Conservation (phyloP, 345 rosid species). For the Populus ilicifolia region DNA sequence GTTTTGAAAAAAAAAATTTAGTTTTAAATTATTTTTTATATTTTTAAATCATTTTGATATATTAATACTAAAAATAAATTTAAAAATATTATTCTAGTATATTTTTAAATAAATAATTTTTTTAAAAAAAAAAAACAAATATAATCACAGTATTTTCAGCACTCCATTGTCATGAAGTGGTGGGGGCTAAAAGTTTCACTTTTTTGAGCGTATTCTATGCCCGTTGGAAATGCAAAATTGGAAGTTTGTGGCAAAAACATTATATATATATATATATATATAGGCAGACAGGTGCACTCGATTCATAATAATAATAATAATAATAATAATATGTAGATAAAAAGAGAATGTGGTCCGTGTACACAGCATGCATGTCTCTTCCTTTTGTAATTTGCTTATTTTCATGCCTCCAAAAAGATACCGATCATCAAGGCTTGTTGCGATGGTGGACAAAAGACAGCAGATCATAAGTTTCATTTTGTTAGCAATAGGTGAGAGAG, state of each 20-base stretch:
- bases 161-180: background rate
- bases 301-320: too few relatives aligned
- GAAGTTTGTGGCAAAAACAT: background rate
- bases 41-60: too few relatives aligned
- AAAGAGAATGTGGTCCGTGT: background rate
- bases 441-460: background rate
- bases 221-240: background rate
- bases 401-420: background rate
- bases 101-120: too few relatives aligned
- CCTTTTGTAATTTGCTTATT: background rate
- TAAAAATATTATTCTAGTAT: too few relatives aligned
- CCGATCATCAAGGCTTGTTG: background rate
- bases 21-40: too few relatives aligned
- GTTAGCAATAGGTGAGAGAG: background rate
- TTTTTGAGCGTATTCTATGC: background rate
- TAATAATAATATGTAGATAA: too few relatives aligned
- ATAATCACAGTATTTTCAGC: background rate
- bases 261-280: too few relatives aligned
- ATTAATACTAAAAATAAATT: too few relatives aligned
- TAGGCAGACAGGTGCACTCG: background rate
- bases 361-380: background rate
- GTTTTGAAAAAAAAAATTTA: too few relatives aligned
- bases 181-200: background rate
- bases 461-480: background rate
- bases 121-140: too few relatives aligned